A percentile compares a stretch with the other conserved stretches of the same genome.
Evolutionary conservation across 2,329 filamentous ascomycete genomes (phyloP).

Genomic region (Tolypocladium inflatum): DNA sequence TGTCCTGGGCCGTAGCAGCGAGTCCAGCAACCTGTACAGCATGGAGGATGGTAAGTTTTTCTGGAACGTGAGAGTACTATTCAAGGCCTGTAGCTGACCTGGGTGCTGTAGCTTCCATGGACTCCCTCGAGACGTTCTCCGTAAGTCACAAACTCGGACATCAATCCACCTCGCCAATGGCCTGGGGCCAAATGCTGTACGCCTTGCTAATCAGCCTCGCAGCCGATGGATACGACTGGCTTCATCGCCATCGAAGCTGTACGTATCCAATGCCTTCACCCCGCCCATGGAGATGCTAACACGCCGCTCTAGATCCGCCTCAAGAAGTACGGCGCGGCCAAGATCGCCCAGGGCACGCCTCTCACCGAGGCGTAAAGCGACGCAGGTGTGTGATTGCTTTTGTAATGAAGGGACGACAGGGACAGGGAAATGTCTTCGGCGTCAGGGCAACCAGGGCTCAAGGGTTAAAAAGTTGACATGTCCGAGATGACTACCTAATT

Average conservation of each 20-base stretch:
- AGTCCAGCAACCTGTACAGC: conserved; percentile 40
- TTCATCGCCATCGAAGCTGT: conserved; percentile 57
- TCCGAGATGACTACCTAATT: neutral
- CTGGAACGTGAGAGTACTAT: neutral
- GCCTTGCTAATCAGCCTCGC: conserved; percentile 13
- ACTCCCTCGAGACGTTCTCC: conserved; percentile 35
- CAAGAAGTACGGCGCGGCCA: conserved; percentile 32
- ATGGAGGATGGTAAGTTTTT: conserved; percentile 26
- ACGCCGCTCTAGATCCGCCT: conserved; percentile 42
- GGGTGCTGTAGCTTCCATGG: conserved; percentile 31
- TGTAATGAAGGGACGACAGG: neutral
- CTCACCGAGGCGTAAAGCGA: conserved; percentile 15
- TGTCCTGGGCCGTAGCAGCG: conserved; percentile 33
- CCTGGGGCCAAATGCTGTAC: neutral
- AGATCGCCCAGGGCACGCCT: conserved; percentile 26
- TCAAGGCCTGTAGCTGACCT: neutral
- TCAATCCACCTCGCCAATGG: neutral
- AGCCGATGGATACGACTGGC: conserved; percentile 47
- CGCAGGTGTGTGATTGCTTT: neutral
- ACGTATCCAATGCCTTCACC: neutral
- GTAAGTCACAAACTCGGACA: neutral
- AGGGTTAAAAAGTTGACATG: neutral
- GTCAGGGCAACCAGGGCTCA: neutral
- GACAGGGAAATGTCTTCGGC: neutral
- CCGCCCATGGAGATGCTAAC: neutral